Base-by-base conservation (phyloP, 2,329 filamentous ascomycete genomes). In the Berkeleyomyces basicola region DNA sequence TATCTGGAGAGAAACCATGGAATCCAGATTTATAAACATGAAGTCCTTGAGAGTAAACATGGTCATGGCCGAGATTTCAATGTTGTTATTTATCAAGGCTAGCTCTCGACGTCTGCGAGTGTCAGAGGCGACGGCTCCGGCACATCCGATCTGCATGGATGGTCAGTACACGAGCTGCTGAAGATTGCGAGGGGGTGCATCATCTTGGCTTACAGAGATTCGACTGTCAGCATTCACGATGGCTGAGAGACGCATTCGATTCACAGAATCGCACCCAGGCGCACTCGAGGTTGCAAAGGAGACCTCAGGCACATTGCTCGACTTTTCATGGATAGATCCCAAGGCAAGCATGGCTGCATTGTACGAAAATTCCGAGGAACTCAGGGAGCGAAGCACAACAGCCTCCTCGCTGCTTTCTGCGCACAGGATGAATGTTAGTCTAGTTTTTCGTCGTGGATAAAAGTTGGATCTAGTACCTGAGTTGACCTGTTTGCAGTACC, bases 11-110 rank as follows among this genome's bases (percentile, higher is more conserved):
- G 90, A 90, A 11, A 82, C 74, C 49, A 97, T 75, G 0, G 91
- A 88, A 69, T 96, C 90, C 2, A 81, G 76, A 67, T 89, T 93
- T 67, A 96, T 78, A 68, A 93, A 89, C 84, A 92, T 89, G 59
- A 75, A 75, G 61, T 77, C 71, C 44, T 73, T 72, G 33, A 96
- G 75, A 40, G 80, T 85, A 71, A 95, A 90, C 82, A 89, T 91
- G 68, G 87, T 80, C 9, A 96, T 73, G 0, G 77, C 78, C 33
- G 73, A 76, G 36, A 95, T 76, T 5, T 76, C 78, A 67, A 87
- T 87, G 49, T 36, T 46, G 33, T 58, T 9, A 5, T 11, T 59
- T 6, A 44, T 58, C 6, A 61, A 33, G 0, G 51, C 16, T 3
- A 51, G 36, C 11, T 65, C 63, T 33, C 79, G 79, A 67, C 83